phyloP scores from a whole-genome alignment of 345 rosid species.

The Melaleuca alternifolia region DNA sequence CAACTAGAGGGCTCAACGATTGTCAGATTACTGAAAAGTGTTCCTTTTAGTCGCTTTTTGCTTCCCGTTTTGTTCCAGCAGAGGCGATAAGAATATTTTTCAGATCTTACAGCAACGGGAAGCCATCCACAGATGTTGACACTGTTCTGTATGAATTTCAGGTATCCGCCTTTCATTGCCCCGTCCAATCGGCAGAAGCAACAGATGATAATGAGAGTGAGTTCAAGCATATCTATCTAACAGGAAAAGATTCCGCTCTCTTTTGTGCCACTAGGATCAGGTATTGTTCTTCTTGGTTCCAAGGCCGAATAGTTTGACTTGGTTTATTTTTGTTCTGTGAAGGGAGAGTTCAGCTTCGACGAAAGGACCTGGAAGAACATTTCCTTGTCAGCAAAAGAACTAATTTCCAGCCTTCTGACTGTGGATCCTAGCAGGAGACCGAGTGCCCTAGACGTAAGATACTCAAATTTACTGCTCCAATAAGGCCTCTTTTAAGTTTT shows the following conservation, averaged over 20 bases:
- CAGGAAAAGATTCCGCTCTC: neutral
- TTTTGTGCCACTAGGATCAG: neutral
- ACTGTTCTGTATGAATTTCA: neutral
- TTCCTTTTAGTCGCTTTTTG: neutral
- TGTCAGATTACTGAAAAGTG: neutral
- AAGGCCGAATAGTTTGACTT: neutral
- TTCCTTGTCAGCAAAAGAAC: conserved; percentile 44
- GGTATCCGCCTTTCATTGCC: conserved; percentile 62
- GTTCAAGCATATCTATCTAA: neutral
- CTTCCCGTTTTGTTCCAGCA: neutral
- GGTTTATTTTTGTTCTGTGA: neutral
- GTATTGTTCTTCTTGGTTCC: neutral
- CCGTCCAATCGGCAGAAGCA: conserved; percentile 57
- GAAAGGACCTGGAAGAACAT: conserved; percentile 58
- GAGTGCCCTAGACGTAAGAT: conserved; percentile 34
- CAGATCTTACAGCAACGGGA: neutral
- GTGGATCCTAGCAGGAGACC: conserved; percentile 57
- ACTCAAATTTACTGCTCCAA: neutral
- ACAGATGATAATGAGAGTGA: conserved; percentile 46
- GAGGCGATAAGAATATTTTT: neutral
- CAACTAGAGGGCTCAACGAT: neutral
- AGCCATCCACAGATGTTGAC: neutral
- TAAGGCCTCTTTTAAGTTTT: neutral
- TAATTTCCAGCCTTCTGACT: conserved; percentile 41
- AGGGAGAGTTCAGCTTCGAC: conserved; percentile 56